Conservation (phyloP, 2,329 filamentous ascomycete species). For the Akanthomyces uredinophilus region DNA sequence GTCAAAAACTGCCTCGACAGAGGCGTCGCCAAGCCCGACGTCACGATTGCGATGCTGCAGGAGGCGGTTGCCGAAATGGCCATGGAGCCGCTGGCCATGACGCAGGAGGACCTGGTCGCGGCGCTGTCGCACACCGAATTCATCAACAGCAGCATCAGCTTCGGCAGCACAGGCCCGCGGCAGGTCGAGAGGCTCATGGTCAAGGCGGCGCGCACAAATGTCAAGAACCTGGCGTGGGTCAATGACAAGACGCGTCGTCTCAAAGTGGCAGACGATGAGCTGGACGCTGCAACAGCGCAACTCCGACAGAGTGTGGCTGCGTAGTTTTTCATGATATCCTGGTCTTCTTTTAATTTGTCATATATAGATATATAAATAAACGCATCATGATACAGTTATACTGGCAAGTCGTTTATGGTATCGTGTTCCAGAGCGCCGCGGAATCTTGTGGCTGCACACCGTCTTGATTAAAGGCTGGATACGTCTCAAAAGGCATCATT, state of each 20-base stretch:
- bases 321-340: not conserved
- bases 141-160: slow-evolving; percentile 4
- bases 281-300: not conserved
- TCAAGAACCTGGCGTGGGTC: not conserved
- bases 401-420: not conserved
- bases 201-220: not conserved
- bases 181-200: not conserved
- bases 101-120: slow-evolving; percentile 24
- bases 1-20: slow-evolving; percentile 6
- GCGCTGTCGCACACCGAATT: slow-evolving; percentile 1
- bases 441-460: not conserved
- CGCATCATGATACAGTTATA: not conserved
- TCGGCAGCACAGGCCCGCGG: not conserved
- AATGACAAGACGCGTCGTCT: not conserved
- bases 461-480: not conserved
- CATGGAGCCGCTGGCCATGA: slow-evolving; percentile 26
- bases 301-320: not conserved
- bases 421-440: not conserved
- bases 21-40: not conserved
- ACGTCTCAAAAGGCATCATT: slow-evolving; percentile 8
- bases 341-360: not conserved
- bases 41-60: slow-evolving; percentile 5
- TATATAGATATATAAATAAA: not conserved
- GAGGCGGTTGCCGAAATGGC: slow-evolving; percentile 17
- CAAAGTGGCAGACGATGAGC: not conserved